A percentile compares a stretch with the other conserved stretches of the same genome.
phyloP scores from a whole-genome alignment of 164 flowering plant species.

The Annona squamosa region DNA sequence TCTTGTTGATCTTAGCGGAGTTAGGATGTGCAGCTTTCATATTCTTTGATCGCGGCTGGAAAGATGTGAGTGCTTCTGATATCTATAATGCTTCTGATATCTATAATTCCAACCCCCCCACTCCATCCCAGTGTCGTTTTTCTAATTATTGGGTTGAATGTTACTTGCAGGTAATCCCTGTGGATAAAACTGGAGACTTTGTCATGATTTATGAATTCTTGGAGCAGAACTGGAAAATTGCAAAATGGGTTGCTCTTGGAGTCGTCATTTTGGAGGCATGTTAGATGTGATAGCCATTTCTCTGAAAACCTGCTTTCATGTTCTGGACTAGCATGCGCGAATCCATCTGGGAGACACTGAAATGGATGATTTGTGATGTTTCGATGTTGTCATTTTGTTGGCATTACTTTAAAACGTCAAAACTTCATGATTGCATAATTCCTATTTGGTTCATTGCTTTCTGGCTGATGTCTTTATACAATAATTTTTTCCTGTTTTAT shows the following conservation, averaged over 20 bases:
- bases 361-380: not conserved
- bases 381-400: not conserved
- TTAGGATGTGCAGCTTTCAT: constrained; percentile 84
- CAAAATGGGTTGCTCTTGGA: constrained; percentile 89
- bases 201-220: constrained; percentile 67
- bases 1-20: constrained; percentile 73
- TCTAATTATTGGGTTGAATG: constrained; percentile 4
- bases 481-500: too few species aligned
- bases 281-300: not conserved
- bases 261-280: constrained; percentile 76
- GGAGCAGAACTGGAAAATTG: constrained; percentile 69
- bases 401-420: too few species aligned
- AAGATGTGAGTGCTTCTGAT: constrained; percentile 42
- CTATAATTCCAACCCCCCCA: too few species aligned
- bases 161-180: constrained; percentile 58
- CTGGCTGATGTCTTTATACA: too few species aligned
- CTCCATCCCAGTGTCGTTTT: not conserved
- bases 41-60: constrained; percentile 87
- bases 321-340: not conserved
- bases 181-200: constrained; percentile 79
- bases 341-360: not conserved
- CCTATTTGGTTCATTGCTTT: not conserved
- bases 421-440: not conserved
- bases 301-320: not conserved
- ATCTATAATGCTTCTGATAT: not conserved